Percentiles rank a stretch among this genome's conserved stretches.
These are phyloP conservation scores for Chaetomiaceae sp. DNA, from an alignment of 2,329 filamentous ascomycete genomes.

Conservation along the genomic window DNA sequence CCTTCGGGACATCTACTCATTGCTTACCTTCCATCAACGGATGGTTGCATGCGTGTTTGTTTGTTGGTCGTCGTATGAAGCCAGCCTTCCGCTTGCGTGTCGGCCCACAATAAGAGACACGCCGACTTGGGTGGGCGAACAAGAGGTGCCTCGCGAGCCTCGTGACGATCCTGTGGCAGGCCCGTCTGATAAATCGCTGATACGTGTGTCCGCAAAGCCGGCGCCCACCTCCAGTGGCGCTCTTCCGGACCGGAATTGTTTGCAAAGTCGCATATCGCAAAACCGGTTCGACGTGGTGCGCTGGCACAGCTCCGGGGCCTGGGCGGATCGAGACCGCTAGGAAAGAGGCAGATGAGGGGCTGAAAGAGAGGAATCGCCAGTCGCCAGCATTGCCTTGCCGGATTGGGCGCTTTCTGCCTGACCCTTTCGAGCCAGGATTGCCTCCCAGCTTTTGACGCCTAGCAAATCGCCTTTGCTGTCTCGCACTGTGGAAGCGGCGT, in stretches of 20 bases:
- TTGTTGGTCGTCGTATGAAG: neutral
- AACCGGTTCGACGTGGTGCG: conserved; percentile 1
- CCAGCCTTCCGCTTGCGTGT: neutral
- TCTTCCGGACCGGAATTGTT: neutral
- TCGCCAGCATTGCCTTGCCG: conserved; percentile 10
- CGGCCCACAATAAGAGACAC: neutral
- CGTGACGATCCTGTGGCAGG: neutral
- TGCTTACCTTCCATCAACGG: no score
- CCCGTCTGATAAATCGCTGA: neutral
- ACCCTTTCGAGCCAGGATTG: conserved; percentile 8
- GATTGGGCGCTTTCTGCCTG: conserved; percentile 24
- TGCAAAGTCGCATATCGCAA: neutral
- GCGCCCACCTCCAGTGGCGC: neutral
- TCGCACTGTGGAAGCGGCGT: conserved; percentile 18
- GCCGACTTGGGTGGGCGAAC: neutral
- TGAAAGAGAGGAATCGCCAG: conserved; percentile 8
- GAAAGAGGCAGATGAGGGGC: neutral
- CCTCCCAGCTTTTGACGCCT: conserved; percentile 9
- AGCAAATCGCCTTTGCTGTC: neutral
- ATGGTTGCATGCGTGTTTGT: neutral
- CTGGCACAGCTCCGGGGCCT: conserved; percentile 8
- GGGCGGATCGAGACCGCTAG: conserved; percentile 5
- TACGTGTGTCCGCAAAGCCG: neutral
- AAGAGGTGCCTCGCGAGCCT: neutral
- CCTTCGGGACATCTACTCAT: no score